Conservation (phyloP, 148 eudicot genomes). For the Fagopyrum tataricum region DNA sequence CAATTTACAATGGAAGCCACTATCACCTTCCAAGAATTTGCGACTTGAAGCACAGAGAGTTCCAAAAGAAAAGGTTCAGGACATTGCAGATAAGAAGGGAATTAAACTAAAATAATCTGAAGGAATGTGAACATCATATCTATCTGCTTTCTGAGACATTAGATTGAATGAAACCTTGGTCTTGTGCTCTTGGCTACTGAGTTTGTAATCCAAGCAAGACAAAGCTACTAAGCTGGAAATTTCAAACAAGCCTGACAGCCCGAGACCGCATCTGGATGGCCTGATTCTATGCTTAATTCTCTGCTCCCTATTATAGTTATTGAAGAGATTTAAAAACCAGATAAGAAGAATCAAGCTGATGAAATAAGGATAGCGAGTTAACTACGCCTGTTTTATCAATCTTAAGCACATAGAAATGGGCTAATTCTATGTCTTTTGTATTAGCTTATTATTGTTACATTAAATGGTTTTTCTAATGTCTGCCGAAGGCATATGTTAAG, state of each 20-base stretch:
- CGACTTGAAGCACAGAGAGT: slow-evolving; percentile 98
- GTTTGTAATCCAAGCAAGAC: neutral
- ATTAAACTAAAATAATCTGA: slow-evolving; percentile 78
- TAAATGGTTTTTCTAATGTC: neutral
- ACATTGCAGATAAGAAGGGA: slow-evolving; percentile 97
- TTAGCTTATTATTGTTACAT: neutral
- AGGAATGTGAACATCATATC: slow-evolving; percentile 61
- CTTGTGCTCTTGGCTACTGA: neutral
- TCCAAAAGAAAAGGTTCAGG: slow-evolving; percentile 96
- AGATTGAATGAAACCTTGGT: neutral
- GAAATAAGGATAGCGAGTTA: neutral
- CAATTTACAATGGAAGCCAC: slow-evolving; percentile 63
- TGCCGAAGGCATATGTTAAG: neutral
- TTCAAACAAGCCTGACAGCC: neutral
- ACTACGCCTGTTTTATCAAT: neutral
- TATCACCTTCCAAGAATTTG: slow-evolving; percentile 94
- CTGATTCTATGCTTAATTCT: neutral
- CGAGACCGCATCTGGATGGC: neutral
- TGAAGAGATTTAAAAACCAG: neutral
- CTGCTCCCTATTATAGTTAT: neutral
- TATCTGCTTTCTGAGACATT: neutral
- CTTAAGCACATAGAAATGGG: neutral
- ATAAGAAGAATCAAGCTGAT: too few relatives aligned
- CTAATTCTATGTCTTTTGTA: neutral
- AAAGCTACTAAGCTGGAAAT: neutral